A percentile compares a stretch with the other conserved stretches of the same genome.
These are phyloP conservation scores for Neoscytalidium dimidiatum DNA, from an alignment of 2,329 filamentous ascomycete genomes.

Conservation along the genomic window DNA sequence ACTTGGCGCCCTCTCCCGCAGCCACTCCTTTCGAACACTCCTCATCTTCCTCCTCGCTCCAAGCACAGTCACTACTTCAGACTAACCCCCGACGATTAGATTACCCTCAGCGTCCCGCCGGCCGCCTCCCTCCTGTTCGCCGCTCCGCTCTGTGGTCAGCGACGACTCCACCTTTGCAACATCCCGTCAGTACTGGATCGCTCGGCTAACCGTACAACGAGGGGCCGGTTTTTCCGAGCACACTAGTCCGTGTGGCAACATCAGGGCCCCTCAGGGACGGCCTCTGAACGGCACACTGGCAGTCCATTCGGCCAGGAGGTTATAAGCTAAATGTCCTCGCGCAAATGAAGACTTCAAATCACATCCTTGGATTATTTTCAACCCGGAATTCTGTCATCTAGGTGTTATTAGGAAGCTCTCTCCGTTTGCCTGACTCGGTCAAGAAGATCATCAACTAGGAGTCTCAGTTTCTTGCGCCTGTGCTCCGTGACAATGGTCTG, in stretches of 20 bases:
- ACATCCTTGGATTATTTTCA: too few relatives aligned
- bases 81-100: neutral
- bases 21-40: neutral
- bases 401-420: neutral
- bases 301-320: neutral
- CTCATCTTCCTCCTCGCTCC: neutral
- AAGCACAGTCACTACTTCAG: neutral
- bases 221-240: neutral
- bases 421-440: conserved; percentile 5
- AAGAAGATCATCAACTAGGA: conserved; percentile 1
- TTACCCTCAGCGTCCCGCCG: neutral
- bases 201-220: neutral
- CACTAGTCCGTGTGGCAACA: neutral
- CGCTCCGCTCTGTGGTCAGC: neutral
- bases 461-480: neutral
- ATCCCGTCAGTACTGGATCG: neutral
- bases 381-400: too few relatives aligned
- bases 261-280: neutral
- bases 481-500: neutral
- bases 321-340: neutral
- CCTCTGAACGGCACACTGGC: neutral
- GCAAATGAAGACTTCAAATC: neutral
- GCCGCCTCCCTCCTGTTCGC: neutral
- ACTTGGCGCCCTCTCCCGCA: neutral
- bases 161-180: neutral